Evolutionary conservation across 345 rosid genomes (phyloP).

Genomic region (Conringia planisiliqua): DNA sequence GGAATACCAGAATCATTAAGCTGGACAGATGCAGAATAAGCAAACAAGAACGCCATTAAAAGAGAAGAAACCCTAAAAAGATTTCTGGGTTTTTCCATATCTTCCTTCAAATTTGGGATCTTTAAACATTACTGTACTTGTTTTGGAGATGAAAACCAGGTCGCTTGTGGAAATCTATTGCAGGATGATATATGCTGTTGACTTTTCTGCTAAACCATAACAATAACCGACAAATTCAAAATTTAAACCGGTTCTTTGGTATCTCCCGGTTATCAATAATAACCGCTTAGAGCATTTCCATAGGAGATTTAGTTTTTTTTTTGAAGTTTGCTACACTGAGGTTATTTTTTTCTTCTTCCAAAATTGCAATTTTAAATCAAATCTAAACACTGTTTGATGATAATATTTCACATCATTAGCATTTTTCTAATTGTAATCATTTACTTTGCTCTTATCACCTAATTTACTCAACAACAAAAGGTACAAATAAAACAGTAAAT

Average conservation of each 20-base stretch:
- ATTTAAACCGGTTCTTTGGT: not conserved
- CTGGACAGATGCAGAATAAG: conserved; percentile 78
- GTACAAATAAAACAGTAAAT: no score
- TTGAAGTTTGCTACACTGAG: no score
- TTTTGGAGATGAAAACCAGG: not conserved
- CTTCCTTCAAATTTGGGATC: not conserved
- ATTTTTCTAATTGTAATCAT: no score
- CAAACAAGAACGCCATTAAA: conserved; percentile 65
- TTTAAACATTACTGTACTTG: not conserved
- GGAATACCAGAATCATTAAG: conserved; percentile 69
- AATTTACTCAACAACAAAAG: no score
- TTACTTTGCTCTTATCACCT: no score
- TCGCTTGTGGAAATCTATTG: not conserved
- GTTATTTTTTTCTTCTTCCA: no score
- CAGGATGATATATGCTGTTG: not conserved
- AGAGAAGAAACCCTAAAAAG: conserved; percentile 42
- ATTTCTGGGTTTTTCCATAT: conserved; percentile 40
- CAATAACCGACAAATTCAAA: not conserved
- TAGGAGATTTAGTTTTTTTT: no score
- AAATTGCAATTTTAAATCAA: no score
- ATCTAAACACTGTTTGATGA: no score
- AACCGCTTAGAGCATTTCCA: not conserved
- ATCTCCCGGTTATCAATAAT: conserved; percentile 2
- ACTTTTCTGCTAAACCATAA: not conserved
- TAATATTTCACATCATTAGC: no score